These are phyloP conservation scores for Trifolium subterraneum DNA, from an alignment of 306 rosid species.

Conservation along the genomic window DNA sequence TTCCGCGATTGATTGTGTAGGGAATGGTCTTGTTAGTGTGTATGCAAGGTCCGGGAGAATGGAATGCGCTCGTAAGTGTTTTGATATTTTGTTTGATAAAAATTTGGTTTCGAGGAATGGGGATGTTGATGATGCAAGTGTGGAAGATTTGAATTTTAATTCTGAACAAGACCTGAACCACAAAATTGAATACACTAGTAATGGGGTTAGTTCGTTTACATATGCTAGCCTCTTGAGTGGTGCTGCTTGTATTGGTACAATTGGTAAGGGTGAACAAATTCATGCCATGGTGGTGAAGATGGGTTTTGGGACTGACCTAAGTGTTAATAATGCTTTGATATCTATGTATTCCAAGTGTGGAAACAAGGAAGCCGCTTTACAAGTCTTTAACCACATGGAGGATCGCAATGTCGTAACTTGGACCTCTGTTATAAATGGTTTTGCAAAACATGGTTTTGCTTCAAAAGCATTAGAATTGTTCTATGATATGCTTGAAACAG, in stretches of 20 bases:
- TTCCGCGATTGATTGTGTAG: constrained; percentile 57
- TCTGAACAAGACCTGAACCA: constrained; percentile 47
- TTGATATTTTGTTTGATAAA: constrained; percentile 59
- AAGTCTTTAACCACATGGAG: constrained; percentile 53
- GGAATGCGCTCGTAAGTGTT: constrained; percentile 59
- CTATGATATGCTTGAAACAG: constrained; percentile 59
- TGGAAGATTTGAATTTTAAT: constrained; percentile 34
- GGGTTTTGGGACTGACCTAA: constrained; percentile 46
- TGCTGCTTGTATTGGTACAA: constrained; percentile 60
- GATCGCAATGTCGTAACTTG: constrained; percentile 64
- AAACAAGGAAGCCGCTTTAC: constrained; percentile 60
- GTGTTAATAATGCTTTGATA: constrained; percentile 61
- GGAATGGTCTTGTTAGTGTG: constrained; percentile 62
- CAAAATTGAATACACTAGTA: constrained; percentile 46
- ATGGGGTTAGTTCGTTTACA: constrained; percentile 56
- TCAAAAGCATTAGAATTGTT: constrained; percentile 61
- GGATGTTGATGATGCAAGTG: constrained; percentile 49
- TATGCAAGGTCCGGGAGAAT: constrained; percentile 65
- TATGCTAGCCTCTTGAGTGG: constrained; percentile 72
- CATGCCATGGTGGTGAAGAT: constrained; percentile 58
- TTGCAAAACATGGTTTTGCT: constrained; percentile 69
- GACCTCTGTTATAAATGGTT: constrained; percentile 67
- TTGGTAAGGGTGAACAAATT: constrained; percentile 68
- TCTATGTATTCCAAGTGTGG: constrained; percentile 79
- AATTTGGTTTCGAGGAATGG: constrained; percentile 50